Conservation (phyloP, 2,329 filamentous ascomycete species). For the Fonsecaea erecta region DNA sequence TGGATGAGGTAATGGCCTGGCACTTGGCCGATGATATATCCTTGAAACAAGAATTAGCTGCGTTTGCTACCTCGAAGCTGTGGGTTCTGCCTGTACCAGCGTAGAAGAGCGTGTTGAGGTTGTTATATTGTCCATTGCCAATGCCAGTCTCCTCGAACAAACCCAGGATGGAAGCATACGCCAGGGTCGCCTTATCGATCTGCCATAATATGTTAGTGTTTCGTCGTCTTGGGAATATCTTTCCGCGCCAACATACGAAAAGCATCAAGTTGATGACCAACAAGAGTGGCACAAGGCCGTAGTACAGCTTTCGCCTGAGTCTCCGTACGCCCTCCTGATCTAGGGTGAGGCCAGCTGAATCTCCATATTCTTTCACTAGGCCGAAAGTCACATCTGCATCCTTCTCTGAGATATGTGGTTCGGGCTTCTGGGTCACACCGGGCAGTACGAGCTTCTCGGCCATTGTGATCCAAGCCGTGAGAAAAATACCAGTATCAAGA, state of each 20-base stretch:
- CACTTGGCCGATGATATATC: conserved; percentile 46
- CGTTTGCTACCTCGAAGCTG: conserved; percentile 1
- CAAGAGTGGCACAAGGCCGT: conserved; percentile 12
- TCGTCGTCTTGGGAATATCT: too few relatives aligned
- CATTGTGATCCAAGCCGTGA: too few relatives aligned
- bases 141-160: conserved; percentile 51
- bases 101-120: conserved; percentile 50
- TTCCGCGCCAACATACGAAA: conserved; percentile 1
- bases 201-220: conserved; percentile 21
- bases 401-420: conserved; percentile 13
- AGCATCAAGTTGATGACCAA: conserved; percentile 12
- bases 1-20: conserved; percentile 52
- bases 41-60: conserved; percentile 31
- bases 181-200: conserved; percentile 50
- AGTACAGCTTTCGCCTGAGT: conserved; percentile 14
- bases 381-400: conserved; percentile 17
- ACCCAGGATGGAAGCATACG: conserved; percentile 49
- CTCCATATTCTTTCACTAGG: conserved; percentile 4
- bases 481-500: too few relatives aligned
- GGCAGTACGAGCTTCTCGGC: too few relatives aligned
- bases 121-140: conserved; percentile 47
- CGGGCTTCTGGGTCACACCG: not conserved
- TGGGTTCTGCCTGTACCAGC: conserved; percentile 40
- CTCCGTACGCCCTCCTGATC: not conserved
- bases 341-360: not conserved